These are phyloP conservation scores for Mrakia frigida DNA, from an alignment of 768 basidiomycete species.

Conservation along the genomic window DNA sequence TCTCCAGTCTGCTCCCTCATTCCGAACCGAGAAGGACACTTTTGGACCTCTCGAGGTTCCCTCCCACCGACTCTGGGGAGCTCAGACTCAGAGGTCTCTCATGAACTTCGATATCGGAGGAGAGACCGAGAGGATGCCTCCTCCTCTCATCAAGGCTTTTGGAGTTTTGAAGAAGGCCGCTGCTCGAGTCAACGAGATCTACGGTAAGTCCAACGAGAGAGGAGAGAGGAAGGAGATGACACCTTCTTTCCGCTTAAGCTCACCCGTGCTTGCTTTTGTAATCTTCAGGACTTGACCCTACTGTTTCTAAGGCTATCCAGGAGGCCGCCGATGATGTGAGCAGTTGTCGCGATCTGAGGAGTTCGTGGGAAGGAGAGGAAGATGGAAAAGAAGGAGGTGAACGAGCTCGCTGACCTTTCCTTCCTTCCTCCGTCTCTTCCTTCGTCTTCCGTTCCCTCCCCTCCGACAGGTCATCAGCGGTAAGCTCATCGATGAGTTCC, in stretches of 20 bases:
- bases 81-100: conserved; percentile 94
- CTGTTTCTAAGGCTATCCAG: conserved; percentile 80
- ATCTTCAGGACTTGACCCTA: conserved; percentile 59
- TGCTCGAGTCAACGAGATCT: conserved; percentile 76
- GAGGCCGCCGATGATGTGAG: conserved; percentile 87
- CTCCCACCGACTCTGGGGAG: conserved; percentile 89
- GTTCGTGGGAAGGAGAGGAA: neutral
- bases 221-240: neutral
- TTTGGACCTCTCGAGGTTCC: conserved; percentile 92
- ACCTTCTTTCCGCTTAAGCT: neutral
- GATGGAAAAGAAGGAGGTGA: neutral
- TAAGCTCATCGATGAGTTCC: conserved; percentile 90
- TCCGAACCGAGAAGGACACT: conserved; percentile 80
- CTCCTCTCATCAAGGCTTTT: conserved; percentile 95
- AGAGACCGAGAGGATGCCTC: conserved; percentile 82
- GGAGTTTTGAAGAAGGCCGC: conserved; percentile 97
- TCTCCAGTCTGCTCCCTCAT: conserved; percentile 6
- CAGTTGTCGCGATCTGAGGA: neutral
- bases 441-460: neutral
- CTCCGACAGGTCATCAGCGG: conserved; percentile 85
- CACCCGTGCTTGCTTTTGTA: neutral
- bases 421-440: neutral
- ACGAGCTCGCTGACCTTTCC: neutral
- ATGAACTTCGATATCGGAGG: conserved; percentile 99
- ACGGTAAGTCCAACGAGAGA: conserved; percentile 55